These are phyloP conservation scores for Spathaspora passalidarum DNA, from an alignment of 805 yeast species.

Conservation along the genomic window DNA sequence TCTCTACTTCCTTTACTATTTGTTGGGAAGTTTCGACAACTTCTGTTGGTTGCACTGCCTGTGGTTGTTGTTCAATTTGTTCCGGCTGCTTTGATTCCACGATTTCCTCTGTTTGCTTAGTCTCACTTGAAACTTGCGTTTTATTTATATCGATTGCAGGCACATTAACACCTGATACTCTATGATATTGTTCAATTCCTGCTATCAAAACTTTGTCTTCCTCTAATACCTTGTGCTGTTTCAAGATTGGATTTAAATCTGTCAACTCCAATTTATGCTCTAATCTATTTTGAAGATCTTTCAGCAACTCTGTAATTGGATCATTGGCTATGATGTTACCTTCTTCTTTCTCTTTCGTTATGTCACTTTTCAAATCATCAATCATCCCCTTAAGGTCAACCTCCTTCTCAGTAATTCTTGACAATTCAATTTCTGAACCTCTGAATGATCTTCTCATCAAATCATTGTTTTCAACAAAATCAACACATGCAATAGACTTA, in stretches of 20 bases:
- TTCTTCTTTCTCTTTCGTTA: slow-evolving; percentile 10
- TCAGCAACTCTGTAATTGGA: not conserved
- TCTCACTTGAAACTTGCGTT: too few species aligned
- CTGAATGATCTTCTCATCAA: slow-evolving; percentile 25
- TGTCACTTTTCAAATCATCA: slow-evolving; percentile 20
- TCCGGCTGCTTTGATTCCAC: not conserved
- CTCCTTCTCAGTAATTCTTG: slow-evolving; percentile 10
- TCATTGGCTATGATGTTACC: slow-evolving; percentile 3
- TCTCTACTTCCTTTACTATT: not conserved
- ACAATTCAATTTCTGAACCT: slow-evolving; percentile 9
- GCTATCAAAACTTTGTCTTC: slow-evolving; percentile 15
- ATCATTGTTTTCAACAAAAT: slow-evolving; percentile 34
- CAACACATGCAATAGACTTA: slow-evolving; percentile 36
- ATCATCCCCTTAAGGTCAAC: slow-evolving; percentile 14
- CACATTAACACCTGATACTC: slow-evolving; percentile 5
- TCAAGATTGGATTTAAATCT: slow-evolving; percentile 13
- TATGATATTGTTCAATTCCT: slow-evolving; percentile 12
- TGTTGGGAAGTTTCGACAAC: not conserved
- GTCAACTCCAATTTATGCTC: slow-evolving; percentile 14
- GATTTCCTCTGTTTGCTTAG: slow-evolving; percentile 12
- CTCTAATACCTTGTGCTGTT: slow-evolving; percentile 14
- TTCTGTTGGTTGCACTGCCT: not conserved
- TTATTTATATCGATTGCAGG: slow-evolving; percentile 18
- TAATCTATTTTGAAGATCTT: slow-evolving; percentile 10
- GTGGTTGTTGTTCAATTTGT: slow-evolving; percentile 1